A percentile compares a stretch with the other conserved stretches of the same genome.
These are phyloP conservation scores for Cymbopogon citratus DNA, from an alignment of 176 grass and related monocot genomes.

Conservation along the genomic window DNA sequence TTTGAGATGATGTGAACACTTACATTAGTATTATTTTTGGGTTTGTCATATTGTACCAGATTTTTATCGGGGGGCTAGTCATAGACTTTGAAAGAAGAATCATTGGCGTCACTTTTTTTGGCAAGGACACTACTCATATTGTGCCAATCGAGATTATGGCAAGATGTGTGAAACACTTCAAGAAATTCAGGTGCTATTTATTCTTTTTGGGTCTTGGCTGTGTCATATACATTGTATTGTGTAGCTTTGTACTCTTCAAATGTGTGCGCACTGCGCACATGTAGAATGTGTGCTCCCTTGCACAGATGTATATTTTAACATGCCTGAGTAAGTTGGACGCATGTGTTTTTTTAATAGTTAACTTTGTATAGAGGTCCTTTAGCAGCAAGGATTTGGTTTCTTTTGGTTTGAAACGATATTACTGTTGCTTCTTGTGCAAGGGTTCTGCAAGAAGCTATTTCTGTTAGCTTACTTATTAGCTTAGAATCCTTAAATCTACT, in stretches of 20 bases:
- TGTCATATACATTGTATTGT: not conserved
- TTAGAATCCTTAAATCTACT: not conserved
- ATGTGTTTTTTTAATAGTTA: not conserved
- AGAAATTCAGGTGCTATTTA: not conserved
- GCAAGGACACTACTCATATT: not conserved
- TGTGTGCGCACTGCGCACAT: no score
- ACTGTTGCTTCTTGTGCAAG: not conserved
- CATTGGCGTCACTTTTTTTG: not conserved
- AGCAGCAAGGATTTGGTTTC: not conserved
- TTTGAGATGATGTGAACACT: not conserved
- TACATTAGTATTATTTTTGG: not conserved
- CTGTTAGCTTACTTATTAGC: not conserved
- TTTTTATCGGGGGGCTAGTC: not conserved
- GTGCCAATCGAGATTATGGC: not conserved
- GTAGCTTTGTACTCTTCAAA: not conserved
- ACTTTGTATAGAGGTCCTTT: not conserved
- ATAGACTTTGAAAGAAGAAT: not conserved
- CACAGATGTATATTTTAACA: not conserved
- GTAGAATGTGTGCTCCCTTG: no score
- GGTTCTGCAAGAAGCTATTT: not conserved
- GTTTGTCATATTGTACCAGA: not conserved
- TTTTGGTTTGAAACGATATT: not conserved
- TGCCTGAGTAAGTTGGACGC: not conserved
- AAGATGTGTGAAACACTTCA: not conserved
- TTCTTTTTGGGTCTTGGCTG: not conserved